These are phyloP conservation scores for Aquilaria malaccensis DNA, from an alignment of 345 rosid species.

Conservation along the genomic window DNA sequence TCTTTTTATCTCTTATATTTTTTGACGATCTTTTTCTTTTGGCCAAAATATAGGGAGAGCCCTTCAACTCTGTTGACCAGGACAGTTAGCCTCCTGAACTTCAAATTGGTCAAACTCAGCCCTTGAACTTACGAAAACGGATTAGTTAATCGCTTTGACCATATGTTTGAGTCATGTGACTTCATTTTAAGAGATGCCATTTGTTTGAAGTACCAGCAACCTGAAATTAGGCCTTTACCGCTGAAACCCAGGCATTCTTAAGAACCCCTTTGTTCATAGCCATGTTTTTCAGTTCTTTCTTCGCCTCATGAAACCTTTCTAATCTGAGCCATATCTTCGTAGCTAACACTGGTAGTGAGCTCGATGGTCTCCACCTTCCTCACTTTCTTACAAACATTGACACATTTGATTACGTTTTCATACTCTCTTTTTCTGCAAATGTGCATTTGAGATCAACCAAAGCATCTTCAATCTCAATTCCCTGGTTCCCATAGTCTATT, in stretches of 20 bases:
- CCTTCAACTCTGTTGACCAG: too few species aligned
- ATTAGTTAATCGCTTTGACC: too few species aligned
- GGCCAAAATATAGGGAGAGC: too few species aligned
- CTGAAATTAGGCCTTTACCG: constrained; percentile 82
- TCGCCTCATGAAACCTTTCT: constrained; percentile 72
- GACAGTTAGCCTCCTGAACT: too few species aligned
- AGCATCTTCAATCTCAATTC: constrained; percentile 54
- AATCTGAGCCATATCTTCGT: constrained; percentile 96
- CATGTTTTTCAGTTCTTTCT: constrained; percentile 86
- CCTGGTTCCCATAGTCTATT: constrained; percentile 47
- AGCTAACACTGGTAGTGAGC: constrained; percentile 90
- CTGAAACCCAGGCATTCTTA: constrained; percentile 88
- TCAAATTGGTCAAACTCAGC: too few species aligned
- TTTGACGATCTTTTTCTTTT: too few species aligned
- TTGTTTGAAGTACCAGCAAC: constrained; percentile 60
- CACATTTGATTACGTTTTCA: constrained; percentile 85
- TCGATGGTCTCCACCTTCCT: constrained; percentile 55
- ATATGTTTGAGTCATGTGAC: too few species aligned
- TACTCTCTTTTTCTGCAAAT: constrained; percentile 74
- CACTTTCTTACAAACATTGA: constrained; percentile 67
- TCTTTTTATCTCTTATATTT: too few species aligned
- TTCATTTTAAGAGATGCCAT: too few species aligned
- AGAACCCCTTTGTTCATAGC: constrained; percentile 75
- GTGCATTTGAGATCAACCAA: constrained; percentile 83
- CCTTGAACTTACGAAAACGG: too few species aligned